Evolutionary conservation across 1,139 yeast species (phyloP).

Genomic region (Pichia sp.): DNA sequence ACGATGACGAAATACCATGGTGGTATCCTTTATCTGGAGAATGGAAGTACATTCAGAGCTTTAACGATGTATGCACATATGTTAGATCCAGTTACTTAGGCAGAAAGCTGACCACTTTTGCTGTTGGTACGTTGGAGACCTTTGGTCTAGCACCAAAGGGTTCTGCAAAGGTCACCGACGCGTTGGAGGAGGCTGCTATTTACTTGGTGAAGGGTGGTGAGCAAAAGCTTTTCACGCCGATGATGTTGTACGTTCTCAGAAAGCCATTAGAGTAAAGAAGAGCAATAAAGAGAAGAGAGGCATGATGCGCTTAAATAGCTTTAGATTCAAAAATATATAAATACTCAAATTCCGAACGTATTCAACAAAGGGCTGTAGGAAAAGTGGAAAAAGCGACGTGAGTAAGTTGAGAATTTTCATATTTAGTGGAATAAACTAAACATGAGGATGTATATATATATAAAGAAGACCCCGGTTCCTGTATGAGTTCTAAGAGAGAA

Average conservation of each 20-base stretch:
- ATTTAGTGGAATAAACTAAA: background rate
- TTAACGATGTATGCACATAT: constrained; percentile 76
- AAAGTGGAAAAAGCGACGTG: too few species aligned
- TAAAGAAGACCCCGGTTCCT: background rate
- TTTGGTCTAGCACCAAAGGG: constrained; percentile 92
- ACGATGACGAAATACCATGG: constrained; percentile 90
- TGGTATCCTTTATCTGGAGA: constrained; percentile 96
- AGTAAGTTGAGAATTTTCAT: background rate
- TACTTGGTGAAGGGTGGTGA: constrained; percentile 92
- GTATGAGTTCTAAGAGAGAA: background rate
- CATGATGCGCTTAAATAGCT: background rate
- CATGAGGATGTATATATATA: background rate
- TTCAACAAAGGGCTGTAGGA: too few species aligned
- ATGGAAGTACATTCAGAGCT: constrained; percentile 76
- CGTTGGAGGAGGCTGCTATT: constrained; percentile 95
- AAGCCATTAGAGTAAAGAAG: constrained; percentile 49
- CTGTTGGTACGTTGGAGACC: constrained; percentile 77
- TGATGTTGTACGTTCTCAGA: constrained; percentile 86
- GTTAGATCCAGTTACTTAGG: constrained; percentile 88
- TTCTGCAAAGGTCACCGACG: constrained; percentile 82
- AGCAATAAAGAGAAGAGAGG: too few species aligned
- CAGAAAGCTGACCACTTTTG: constrained; percentile 75
- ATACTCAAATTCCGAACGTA: too few species aligned
- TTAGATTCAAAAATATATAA: too few species aligned
- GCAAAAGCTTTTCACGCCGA: constrained; percentile 86